These are phyloP conservation scores for Rhizophora apiculata DNA, from an alignment of 345 rosid species.

Conservation along the genomic window DNA sequence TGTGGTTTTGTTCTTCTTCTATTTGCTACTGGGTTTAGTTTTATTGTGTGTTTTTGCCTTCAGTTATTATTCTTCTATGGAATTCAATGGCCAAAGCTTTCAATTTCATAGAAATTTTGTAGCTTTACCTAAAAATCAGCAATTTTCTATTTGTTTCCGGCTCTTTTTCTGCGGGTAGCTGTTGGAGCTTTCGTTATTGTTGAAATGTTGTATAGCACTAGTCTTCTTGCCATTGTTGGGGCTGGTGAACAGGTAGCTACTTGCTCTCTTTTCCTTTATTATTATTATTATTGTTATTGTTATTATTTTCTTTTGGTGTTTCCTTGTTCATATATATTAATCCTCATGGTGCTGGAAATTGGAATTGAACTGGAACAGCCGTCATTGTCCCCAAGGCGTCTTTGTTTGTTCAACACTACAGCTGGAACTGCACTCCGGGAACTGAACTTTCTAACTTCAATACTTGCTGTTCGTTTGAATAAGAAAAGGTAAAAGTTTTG, in stretches of 20 bases:
- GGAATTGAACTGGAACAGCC: slow-evolving; percentile 43
- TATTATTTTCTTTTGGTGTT: background rate
- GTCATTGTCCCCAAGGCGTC: slow-evolving; percentile 74
- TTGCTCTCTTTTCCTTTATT: background rate
- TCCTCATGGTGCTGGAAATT: background rate
- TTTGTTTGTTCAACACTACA: slow-evolving; percentile 72
- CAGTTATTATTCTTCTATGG: no score
- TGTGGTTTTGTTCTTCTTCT: background rate
- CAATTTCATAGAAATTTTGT: background rate
- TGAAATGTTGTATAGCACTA: slow-evolving; percentile 85
- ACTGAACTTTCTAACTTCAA: slow-evolving; percentile 69
- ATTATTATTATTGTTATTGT: no score
- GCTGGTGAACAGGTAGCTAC: slow-evolving; percentile 98
- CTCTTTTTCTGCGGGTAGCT: slow-evolving; percentile 39
- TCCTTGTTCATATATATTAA: background rate
- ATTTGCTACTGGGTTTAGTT: no score
- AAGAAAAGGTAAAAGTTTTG: slow-evolving; percentile 46
- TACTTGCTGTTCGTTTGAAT: slow-evolving; percentile 81
- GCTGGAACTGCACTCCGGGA: slow-evolving; percentile 64
- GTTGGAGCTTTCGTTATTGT: slow-evolving; percentile 72
- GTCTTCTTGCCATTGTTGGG: slow-evolving; percentile 93
- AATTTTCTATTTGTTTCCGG: background rate
- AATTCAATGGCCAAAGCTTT: no score
- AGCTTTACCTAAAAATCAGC: background rate
- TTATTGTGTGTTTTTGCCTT: no score